These are phyloP conservation scores for Scopulariopsis brevicaulis DNA, from an alignment of 2,329 filamentous ascomycete genomes.

Conservation along the genomic window DNA sequence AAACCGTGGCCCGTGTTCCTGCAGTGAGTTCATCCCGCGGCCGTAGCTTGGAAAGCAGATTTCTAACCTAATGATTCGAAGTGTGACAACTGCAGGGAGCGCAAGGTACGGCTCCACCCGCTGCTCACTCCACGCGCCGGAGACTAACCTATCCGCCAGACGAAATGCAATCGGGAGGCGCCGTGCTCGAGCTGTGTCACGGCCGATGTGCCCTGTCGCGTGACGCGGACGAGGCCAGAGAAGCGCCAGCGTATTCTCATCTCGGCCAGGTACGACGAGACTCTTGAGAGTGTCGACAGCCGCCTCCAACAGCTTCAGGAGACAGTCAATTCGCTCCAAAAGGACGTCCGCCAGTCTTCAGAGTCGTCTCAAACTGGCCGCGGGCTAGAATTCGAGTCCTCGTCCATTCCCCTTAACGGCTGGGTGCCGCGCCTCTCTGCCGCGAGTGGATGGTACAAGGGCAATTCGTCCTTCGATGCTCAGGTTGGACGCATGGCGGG, in stretches of 20 bases:
- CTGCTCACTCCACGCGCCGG: background rate
- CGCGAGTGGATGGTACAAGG: background rate
- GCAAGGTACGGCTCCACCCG: background rate
- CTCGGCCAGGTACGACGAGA: conserved; percentile 17
- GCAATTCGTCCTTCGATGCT: background rate
- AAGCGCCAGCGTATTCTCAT: conserved; percentile 18
- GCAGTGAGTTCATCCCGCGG: background rate
- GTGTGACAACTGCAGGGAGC: background rate
- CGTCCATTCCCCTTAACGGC: background rate
- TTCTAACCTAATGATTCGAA: background rate
- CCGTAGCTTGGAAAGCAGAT: background rate
- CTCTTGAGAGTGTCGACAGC: conserved; percentile 15
- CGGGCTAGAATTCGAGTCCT: background rate
- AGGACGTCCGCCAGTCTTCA: background rate
- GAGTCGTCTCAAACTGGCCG: background rate
- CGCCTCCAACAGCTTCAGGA: conserved; percentile 9
- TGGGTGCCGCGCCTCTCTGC: background rate
- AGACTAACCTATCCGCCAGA: conserved; percentile 9
- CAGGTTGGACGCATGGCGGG: background rate
- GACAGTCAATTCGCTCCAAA: background rate
- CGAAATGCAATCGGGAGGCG: conserved; percentile 15
- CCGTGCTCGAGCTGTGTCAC: conserved; percentile 18
- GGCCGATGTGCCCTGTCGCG: conserved; percentile 14
- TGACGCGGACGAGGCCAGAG: conserved; percentile 11
- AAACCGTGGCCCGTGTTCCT: background rate